phyloP scores from a whole-genome alignment of 306 rosid species.

The Heteromeles arbutifolia region DNA sequence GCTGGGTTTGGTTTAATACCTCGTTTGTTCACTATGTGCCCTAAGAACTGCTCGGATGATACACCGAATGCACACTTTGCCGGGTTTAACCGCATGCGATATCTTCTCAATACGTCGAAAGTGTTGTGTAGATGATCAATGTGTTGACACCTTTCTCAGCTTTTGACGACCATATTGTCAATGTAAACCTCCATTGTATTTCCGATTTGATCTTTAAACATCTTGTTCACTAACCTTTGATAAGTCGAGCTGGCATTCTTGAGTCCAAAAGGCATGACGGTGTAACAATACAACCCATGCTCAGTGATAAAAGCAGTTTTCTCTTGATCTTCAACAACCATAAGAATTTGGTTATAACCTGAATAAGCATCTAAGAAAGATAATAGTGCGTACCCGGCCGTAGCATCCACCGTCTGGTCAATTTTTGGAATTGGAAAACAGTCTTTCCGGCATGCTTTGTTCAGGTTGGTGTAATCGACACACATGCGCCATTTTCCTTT shows the following conservation, averaged over 20 bases:
- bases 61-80: background rate
- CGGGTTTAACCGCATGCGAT: background rate
- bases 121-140: background rate
- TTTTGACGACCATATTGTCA: background rate
- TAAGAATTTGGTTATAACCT: no score
- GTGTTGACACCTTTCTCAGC: background rate
- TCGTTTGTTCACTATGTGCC: no score
- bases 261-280: accelerated
- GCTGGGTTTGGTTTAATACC: no score
- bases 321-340: no score
- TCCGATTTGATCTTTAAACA: background rate
- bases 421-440: no score
- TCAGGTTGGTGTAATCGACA: no score
- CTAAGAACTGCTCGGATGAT: background rate
- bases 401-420: no score
- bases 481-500: no score
- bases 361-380: no score
- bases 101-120: background rate
- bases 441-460: no score
- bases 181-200: background rate
- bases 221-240: background rate
- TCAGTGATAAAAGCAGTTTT: no score
- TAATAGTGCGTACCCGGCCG: no score
- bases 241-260: background rate
- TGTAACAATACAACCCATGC: background rate